Evolutionary conservation across 352 stramenopile species (phyloP).

Genomic region (Globisporangium cylindrosporum): DNA sequence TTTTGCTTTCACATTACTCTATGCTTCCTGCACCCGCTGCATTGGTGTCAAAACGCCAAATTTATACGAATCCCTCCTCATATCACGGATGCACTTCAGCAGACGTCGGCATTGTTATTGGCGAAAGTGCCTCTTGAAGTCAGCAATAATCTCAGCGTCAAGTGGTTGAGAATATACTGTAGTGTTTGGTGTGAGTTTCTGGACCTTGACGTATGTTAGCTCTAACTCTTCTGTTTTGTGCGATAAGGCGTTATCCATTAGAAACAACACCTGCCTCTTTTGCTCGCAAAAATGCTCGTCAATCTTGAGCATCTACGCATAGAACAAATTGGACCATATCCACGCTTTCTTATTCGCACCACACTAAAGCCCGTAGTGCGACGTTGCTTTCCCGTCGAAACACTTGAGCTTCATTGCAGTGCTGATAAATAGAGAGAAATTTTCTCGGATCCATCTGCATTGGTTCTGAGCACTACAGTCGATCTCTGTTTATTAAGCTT

Average conservation of each 20-base stretch:
- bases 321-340: not conserved
- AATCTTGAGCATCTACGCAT: not conserved
- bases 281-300: not conserved
- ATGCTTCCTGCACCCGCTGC: not conserved
- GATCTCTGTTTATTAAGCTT: not conserved
- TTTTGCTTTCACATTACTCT: not conserved
- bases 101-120: not conserved
- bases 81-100: not conserved
- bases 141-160: not conserved
- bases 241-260: constrained; percentile 2
- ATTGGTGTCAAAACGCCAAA: not conserved
- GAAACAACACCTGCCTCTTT: not conserved
- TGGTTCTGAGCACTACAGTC: not conserved
- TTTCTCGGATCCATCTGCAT: not conserved
- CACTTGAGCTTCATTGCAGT: not conserved
- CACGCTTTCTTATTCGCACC: not conserved
- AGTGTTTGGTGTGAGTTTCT: not conserved
- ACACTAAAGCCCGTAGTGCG: not conserved
- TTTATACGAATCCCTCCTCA: not conserved
- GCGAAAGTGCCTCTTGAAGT: not conserved
- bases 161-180: not conserved
- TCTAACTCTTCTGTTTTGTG: constrained; percentile 1
- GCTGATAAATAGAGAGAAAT: not conserved
- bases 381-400: not conserved
- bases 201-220: not conserved